Evolutionary conservation across 371 early-diverging fungal species (phyloP), one percentile per base, ranked within the genome.

Genomic region (Syncephalis plumigaleata): DNA sequence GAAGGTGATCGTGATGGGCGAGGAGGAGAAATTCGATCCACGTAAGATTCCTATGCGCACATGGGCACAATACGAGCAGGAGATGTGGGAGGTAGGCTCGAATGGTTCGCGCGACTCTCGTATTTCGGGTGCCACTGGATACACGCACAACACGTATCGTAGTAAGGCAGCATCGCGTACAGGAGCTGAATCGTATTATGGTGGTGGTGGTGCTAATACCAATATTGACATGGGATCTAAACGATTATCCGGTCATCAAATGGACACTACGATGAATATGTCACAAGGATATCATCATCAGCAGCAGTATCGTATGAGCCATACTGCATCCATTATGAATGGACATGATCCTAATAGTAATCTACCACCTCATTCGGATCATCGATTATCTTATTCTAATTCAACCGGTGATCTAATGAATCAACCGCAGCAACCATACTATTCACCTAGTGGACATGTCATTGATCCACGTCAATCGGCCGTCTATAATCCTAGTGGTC

Each of bases 11-110:
- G 82, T 79, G 27, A 69, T 75, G 36, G 76, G 81, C 18, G 83
- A 81, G 23, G 71, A 77, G 31, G 77, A 77, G 45, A 65, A 70
- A 55, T 92, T 88, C 60, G 91, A 91, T 54, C 86, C 88, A 13
- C 64, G 77, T 44, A 68, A 71, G 52, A 89, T 96, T 50, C 89
- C 91, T 2, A 66, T 76, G 51, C 83, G 78, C 75, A 81, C 79
- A 55, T 92, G 92, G 92, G 65, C 76, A 37, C 87, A 91, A 36
- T 89, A 88, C 56, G 92, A 84, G 55, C 72, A 75, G 51, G 72
- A 75, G 46, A 48, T 81, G 24, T 86, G 83, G 84, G 76, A 79
- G 49, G 64, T 70, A 48, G 70, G 69, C 7, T 68, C 75, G 1
- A 68, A 68, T 2, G 69, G 67, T 9, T 75, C 73, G 1, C 57